Evolutionary conservation across 2,329 filamentous ascomycete genomes (phyloP).

Genomic region (Fusarium musae): DNA sequence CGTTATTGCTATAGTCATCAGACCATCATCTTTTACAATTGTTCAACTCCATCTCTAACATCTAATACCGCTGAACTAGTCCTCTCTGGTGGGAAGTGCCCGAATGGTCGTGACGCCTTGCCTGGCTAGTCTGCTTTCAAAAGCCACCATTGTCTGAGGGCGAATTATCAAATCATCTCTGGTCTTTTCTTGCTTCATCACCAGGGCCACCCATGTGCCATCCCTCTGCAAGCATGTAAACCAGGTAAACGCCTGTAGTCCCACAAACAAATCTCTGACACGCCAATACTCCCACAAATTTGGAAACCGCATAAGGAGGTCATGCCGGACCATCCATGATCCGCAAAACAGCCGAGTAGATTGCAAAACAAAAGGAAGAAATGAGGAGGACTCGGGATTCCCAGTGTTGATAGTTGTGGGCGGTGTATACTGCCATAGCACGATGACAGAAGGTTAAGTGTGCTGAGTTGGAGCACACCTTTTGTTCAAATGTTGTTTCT

Average conservation of each 20-base stretch:
- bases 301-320: constrained; percentile 23
- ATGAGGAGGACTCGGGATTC: constrained; percentile 5
- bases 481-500: neutral
- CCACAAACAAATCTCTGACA: constrained; percentile 28
- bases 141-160: neutral
- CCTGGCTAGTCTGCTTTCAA: constrained; percentile 5
- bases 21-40: constrained; percentile 34
- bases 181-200: constrained; percentile 21
- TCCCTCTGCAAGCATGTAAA: constrained; percentile 6
- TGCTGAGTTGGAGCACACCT: neutral
- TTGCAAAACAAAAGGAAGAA: constrained; percentile 20
- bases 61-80: constrained; percentile 16
- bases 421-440: neutral
- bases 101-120: constrained; percentile 14
- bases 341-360: constrained; percentile 22
- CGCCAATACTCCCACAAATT: constrained; percentile 41
- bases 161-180: neutral
- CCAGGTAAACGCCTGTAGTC: constrained; percentile 30
- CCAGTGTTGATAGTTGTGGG: neutral
- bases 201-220: neutral
- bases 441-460: neutral
- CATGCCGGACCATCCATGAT: constrained; percentile 32
- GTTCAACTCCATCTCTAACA: constrained; percentile 40
- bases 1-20: constrained; percentile 7
- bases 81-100: neutral